These are phyloP conservation scores for Seiridium unicorne DNA, from an alignment of 2,329 filamentous ascomycete genomes.

Conservation along the genomic window DNA sequence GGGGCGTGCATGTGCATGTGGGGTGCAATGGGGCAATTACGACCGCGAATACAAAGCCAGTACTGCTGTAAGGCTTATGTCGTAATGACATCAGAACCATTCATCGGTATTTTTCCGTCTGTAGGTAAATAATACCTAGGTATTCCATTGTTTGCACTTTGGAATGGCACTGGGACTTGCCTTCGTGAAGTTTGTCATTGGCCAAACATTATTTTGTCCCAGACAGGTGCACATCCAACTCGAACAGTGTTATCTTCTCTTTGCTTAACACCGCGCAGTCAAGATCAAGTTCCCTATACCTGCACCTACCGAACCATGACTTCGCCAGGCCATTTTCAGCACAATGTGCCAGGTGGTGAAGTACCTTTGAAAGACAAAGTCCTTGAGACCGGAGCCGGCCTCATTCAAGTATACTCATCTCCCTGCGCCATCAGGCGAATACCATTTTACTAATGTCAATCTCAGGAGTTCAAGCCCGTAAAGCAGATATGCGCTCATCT, in stretches of 20 bases:
- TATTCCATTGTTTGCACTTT: too few relatives aligned
- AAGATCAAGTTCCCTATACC: not conserved
- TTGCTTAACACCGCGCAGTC: not conserved
- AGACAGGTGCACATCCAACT: too few relatives aligned
- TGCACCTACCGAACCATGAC: conserved; percentile 9
- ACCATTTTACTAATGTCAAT: not conserved
- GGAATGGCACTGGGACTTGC: not conserved
- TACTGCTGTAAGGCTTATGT: conserved; percentile 3
- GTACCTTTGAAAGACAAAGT: conserved; percentile 54
- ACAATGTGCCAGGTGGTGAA: conserved; percentile 43
- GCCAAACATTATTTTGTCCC: too few relatives aligned
- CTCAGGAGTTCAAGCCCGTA: conserved; percentile 65
- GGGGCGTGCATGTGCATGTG: too few relatives aligned
- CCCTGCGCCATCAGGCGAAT: not conserved
- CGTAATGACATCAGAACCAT: conserved; percentile 6
- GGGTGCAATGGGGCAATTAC: too few relatives aligned
- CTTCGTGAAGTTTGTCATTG: too few relatives aligned
- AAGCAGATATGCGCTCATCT: conserved; percentile 79
- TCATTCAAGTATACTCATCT: conserved; percentile 47
- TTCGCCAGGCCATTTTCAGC: conserved; percentile 7
- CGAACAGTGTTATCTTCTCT: too few relatives aligned
- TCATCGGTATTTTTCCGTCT: not conserved
- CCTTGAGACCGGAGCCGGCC: conserved; percentile 59
- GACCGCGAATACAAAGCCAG: too few relatives aligned
- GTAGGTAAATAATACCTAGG: too few relatives aligned